Evolutionary conservation across 2,329 filamentous ascomycete genomes (phyloP).

Genomic region (Acrocalymma vagum): DNA sequence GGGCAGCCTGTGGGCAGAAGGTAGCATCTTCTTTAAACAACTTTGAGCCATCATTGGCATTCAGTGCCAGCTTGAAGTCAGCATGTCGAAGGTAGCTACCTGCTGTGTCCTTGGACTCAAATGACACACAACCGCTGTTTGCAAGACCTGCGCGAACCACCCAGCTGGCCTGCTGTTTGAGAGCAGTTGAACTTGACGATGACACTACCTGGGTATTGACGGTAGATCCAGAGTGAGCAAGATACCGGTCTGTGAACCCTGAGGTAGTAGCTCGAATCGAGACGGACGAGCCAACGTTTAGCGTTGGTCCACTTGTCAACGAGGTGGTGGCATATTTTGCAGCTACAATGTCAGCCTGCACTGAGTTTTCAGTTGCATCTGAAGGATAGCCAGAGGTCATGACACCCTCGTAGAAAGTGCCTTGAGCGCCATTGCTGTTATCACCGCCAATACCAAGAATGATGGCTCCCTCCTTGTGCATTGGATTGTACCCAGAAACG

Average conservation of each 20-base stretch:
- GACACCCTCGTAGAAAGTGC: slow-evolving; percentile 72
- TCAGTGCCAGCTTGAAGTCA: slow-evolving; percentile 60
- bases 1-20: slow-evolving; percentile 64
- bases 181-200: slow-evolving; percentile 57
- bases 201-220: slow-evolving; percentile 66
- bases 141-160: slow-evolving; percentile 65
- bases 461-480: slow-evolving; percentile 72
- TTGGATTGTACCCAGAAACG: slow-evolving; percentile 64
- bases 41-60: slow-evolving; percentile 64
- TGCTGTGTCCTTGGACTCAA: slow-evolving; percentile 66
- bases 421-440: slow-evolving; percentile 67
- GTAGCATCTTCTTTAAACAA: slow-evolving; percentile 69
- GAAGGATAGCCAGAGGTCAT: slow-evolving; percentile 70
- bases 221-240: slow-evolving; percentile 61
- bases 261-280: slow-evolving; percentile 66
- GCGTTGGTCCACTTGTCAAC: slow-evolving; percentile 57
- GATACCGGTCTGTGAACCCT: slow-evolving; percentile 62
- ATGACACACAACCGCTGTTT: slow-evolving; percentile 66
- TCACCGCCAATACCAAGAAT: slow-evolving; percentile 77
- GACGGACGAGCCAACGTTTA: slow-evolving; percentile 60
- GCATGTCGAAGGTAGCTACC: slow-evolving; percentile 68
- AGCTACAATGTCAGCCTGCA: slow-evolving; percentile 68
- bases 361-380: slow-evolving; percentile 65
- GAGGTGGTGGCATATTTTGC: slow-evolving; percentile 63
- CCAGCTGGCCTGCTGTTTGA: slow-evolving; percentile 67